These are phyloP conservation scores for Phtheirospermum japonicum DNA, from an alignment of 257 asterid species.

Conservation along the genomic window DNA sequence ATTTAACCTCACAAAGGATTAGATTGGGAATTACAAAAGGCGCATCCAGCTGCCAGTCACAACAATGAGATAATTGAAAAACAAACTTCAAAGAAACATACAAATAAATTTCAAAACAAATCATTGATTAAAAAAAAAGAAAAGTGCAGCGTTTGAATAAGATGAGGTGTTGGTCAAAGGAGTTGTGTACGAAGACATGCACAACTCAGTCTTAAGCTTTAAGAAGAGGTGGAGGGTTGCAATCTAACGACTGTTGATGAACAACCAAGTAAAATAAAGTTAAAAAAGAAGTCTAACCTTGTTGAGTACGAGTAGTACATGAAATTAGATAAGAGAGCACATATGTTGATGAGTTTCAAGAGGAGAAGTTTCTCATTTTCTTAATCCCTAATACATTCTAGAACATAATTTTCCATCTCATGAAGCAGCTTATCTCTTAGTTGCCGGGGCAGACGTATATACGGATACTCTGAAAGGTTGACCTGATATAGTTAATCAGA, in stretches of 20 bases:
- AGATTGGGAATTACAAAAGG: no score
- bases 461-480: conserved; percentile 35
- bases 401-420: conserved; percentile 67
- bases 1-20: conserved; percentile 15
- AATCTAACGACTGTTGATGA: conserved; percentile 16
- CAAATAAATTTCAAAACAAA: no score
- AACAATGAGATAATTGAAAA: no score
- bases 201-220: no score
- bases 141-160: no score
- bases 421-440: conserved; percentile 64
- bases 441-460: conserved; percentile 62
- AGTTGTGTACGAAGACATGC: no score
- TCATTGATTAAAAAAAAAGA: no score
- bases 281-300: conserved; percentile 51
- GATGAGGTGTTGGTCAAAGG: no score
- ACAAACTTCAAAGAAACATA: no score
- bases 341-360: conserved; percentile 63
- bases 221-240: conserved; percentile 3
- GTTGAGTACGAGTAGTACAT: conserved; percentile 65
- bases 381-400: conserved; percentile 60
- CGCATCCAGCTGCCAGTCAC: no score
- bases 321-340: no score
- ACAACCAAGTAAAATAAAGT: no score
- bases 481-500: conserved; percentile 44
- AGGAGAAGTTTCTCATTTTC: conserved; percentile 53